These are phyloP conservation scores for Clonostachys rosea DNA, from an alignment of 2,329 filamentous ascomycete genomes.

Conservation along the genomic window DNA sequence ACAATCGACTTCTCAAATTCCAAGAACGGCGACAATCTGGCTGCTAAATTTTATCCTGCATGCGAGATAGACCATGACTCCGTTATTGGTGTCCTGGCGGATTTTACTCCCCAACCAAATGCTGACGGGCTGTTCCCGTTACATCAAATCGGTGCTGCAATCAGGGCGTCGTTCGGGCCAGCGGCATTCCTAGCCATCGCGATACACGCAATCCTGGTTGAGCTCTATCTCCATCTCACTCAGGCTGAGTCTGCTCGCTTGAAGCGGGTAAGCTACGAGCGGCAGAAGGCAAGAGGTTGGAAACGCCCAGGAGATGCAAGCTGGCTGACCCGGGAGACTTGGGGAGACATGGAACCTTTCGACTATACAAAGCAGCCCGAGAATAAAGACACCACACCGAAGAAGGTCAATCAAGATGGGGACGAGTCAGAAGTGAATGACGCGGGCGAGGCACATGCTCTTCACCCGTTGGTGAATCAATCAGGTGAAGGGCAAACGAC, in stretches of 20 bases:
- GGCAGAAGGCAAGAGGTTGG: neutral
- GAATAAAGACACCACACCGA: no score
- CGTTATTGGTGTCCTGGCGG: neutral
- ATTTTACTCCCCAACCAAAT: neutral
- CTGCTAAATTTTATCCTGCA: neutral
- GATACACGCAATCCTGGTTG: neutral
- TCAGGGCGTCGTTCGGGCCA: slow-evolving; percentile 22
- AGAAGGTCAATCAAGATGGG: no score
- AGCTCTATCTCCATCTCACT: neutral
- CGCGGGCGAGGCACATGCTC: no score
- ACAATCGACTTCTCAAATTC: neutral
- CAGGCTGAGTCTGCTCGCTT: neutral
- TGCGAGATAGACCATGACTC: neutral
- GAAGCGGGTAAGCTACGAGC: neutral
- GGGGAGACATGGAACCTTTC: neutral
- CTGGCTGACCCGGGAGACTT: neutral
- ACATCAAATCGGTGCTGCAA: neutral
- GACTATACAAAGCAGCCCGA: no score
- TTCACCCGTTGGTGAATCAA: no score
- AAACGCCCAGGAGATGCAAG: neutral
- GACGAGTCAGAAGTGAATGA: no score
- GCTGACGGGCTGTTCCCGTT: neutral
- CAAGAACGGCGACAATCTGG: neutral
- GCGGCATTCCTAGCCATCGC: neutral
- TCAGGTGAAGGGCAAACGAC: no score